Evolutionary conservation across 768 basidiomycete genomes (phyloP).

Genomic region (Paxillus involutus): DNA sequence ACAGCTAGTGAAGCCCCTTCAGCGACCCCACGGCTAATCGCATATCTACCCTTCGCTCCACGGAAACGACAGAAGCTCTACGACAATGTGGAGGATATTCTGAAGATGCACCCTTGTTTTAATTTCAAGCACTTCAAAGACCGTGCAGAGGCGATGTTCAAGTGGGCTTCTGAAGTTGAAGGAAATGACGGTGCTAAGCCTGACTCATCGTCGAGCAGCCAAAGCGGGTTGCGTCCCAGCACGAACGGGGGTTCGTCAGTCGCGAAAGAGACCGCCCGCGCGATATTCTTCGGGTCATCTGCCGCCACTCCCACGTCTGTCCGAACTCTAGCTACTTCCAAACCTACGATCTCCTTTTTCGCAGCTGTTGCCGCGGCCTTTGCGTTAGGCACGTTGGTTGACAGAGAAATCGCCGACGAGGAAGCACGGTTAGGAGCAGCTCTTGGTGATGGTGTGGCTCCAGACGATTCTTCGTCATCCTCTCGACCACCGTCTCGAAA

Average conservation of each 20-base stretch:
- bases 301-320: conserved; percentile 7
- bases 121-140: conserved; percentile 48
- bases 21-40: conserved; percentile 40
- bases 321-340: conserved; percentile 11
- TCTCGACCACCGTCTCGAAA: conserved; percentile 19
- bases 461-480: conserved; percentile 22
- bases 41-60: conserved; percentile 40
- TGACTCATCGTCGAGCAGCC: conserved; percentile 16
- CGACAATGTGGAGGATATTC: conserved; percentile 39
- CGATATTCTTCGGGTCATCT: conserved; percentile 30
- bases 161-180: conserved; percentile 36
- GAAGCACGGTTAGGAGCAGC: conserved; percentile 24
- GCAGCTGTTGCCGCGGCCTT: conserved; percentile 57
- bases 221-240: conserved; percentile 34
- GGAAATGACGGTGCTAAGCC: conserved; percentile 7
- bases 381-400: conserved; percentile 54
- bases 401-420: conserved; percentile 28
- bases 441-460: conserved; percentile 15
- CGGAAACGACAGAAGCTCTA: conserved; percentile 38
- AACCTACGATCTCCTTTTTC: conserved; percentile 46
- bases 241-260: conserved; percentile 13
- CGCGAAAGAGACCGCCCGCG: conserved; percentile 25
- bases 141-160: conserved; percentile 45
- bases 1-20: conserved; percentile 22
- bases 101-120: conserved; percentile 50